Evolutionary conservation across 768 basidiomycete species (phyloP), one percentile per base, ranked within the genome.

Genomic region (Russula compacta): DNA sequence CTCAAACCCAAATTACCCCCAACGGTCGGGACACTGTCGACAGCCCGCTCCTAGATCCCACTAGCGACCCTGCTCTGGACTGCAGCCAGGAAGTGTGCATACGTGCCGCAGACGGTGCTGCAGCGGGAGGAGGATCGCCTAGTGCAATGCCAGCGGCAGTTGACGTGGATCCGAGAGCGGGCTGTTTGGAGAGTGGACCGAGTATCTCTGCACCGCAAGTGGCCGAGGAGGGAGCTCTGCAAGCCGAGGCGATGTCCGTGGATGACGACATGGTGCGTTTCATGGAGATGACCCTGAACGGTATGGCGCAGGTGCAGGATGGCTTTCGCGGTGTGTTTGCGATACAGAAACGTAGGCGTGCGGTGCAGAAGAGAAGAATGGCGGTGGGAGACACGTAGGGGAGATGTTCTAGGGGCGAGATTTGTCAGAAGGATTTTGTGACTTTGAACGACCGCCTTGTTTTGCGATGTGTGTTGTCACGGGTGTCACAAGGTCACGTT

Each of bases 31-130:
- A 54, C 6, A 14, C 5, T 3, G 29, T 35, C n/a, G 42, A 43
- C 7, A 33, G 32, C 53, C 53, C 53, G 6, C 12, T 44, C 53
- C 1, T 32, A 19, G 53, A 55, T 44, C 42, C 48, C 5, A 17
- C 39, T 35, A 40, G 48, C 17, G 48, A 33, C 12, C 56, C 56
- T 50, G 56, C 56, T 58, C 56, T 38, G 24, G 24, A 58, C 47
- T 58, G 56, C 56, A 58, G 56, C 56, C 56, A 58, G 56, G 56
- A 58, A 49, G 56, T 58, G 56, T 40, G 56, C 56, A 49, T 11
- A n/a, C 48, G n/a, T 58, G 56, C 56, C 56, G 46, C 56, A 50
- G 56, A 58, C 56, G 36, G 56, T 42, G 56, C 56, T 58, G 56
- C 47, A 58, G 56, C 24, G 10, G 47, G 56, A 58, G 56, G 56